Evolutionary conservation across 768 basidiomycete genomes (phyloP).

Genomic region (Termitomyces bulborhizus): DNA sequence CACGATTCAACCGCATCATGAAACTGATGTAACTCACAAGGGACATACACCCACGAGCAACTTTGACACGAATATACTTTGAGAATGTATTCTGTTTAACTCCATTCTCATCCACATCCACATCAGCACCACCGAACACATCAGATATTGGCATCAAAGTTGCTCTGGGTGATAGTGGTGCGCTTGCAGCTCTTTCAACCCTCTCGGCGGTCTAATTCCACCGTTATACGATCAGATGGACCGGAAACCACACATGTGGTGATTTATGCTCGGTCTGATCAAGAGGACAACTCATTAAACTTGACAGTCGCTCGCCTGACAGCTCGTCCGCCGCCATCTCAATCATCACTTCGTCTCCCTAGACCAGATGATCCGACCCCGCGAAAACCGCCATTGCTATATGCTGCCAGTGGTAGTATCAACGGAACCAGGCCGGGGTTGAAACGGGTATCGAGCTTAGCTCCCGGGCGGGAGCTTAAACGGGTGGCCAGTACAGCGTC

Average conservation of each 20-base stretch:
- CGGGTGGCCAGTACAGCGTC: conserved; percentile 6
- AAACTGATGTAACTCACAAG: conserved; percentile 17
- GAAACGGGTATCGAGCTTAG: conserved; percentile 25
- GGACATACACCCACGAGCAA: conserved; percentile 64
- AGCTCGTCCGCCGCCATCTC: conserved; percentile 23
- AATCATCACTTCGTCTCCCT: conserved; percentile 34
- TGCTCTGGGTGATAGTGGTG: conserved; percentile 65
- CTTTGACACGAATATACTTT: conserved; percentile 59
- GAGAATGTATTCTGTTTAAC: conserved; percentile 61
- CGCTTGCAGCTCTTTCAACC: conserved; percentile 11
- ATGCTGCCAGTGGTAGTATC: conserved; percentile 11
- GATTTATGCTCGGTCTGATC: conserved; percentile 34
- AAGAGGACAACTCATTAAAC: conserved; percentile 23
- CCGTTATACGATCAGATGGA: conserved; percentile 36
- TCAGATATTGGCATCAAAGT: conserved; percentile 59
- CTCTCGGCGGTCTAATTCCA: not conserved
- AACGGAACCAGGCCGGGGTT: conserved; percentile 17
- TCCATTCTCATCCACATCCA: conserved; percentile 27
- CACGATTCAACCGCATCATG: not conserved
- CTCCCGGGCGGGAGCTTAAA: conserved; percentile 12
- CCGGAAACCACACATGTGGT: conserved; percentile 66
- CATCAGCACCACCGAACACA: conserved; percentile 13
- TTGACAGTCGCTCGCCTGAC: conserved; percentile 56
- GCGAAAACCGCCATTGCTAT: conserved; percentile 51
- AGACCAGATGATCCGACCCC: conserved; percentile 80